Percentiles rank a stretch among this genome's conserved stretches.
Conservation (phyloP, 1,284 basidiomycete species). For the Marasmius tenuissimus region DNA sequence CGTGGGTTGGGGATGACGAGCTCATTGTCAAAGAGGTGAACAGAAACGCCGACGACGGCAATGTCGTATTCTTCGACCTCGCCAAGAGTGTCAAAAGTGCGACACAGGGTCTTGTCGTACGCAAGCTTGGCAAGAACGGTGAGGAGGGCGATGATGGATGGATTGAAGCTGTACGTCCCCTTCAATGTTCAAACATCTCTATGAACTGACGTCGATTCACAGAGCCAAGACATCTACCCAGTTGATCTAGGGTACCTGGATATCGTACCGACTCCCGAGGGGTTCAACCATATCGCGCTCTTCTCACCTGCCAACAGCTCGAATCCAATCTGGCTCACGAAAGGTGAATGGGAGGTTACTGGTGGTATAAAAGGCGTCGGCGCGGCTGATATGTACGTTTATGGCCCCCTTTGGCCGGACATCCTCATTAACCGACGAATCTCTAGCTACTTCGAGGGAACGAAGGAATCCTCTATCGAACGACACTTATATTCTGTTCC, state of each 20-base stretch:
- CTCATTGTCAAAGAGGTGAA: constrained; percentile 88
- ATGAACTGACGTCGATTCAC: constrained; percentile 1
- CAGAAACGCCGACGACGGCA: constrained; percentile 76
- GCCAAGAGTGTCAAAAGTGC: constrained; percentile 25
- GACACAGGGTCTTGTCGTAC: constrained; percentile 58
- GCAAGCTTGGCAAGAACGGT: constrained; percentile 75
- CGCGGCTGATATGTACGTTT: constrained; percentile 67
- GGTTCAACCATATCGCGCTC: constrained; percentile 88
- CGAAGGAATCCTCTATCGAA: constrained; percentile 79
- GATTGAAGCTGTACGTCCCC: constrained; percentile 74
- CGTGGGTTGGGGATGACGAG: constrained; percentile 80
- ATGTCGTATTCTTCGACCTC: constrained; percentile 75
- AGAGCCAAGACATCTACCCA: constrained; percentile 65
- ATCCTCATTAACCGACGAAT: constrained; percentile 18
- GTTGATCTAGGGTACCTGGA: constrained; percentile 74
- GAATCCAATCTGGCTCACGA: constrained; percentile 80
- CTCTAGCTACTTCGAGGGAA: constrained; percentile 86
- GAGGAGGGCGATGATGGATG: constrained; percentile 91
- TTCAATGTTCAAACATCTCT: constrained; percentile 9
- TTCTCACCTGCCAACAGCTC: constrained; percentile 75
- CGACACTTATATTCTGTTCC: constrained; percentile 82
- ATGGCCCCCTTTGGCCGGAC: constrained; percentile 20
- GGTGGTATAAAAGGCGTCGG: constrained; percentile 76
- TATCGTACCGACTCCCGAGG: constrained; percentile 75
- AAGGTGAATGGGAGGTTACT: constrained; percentile 89